Conservation (phyloP, 495 filamentous ascomycete species). For the Daldinia decipiens region DNA sequence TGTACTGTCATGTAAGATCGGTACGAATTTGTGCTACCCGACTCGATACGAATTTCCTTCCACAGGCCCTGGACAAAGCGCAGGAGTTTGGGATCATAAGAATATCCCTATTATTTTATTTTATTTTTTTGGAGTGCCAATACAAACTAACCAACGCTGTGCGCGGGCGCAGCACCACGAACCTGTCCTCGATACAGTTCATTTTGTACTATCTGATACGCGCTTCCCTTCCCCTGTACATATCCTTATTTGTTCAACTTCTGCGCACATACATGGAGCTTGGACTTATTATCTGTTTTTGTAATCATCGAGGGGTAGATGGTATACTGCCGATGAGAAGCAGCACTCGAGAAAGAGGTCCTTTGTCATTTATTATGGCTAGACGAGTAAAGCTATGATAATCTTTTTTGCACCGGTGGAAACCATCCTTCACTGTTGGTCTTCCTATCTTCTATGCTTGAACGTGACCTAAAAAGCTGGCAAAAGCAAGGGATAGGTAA, state of each 20-base stretch:
- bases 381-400: constrained; percentile 40
- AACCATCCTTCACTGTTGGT: too few species aligned
- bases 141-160: neutral
- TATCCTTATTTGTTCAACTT: constrained; percentile 32
- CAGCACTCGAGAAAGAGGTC: constrained; percentile 9
- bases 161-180: constrained; percentile 13
- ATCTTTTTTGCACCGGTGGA: neutral
- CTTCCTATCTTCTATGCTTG: too few species aligned
- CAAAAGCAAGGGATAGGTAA: too few species aligned
- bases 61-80: constrained; percentile 35
- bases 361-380: constrained; percentile 32
- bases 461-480: too few species aligned
- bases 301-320: constrained; percentile 29
- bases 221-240: constrained; percentile 29
- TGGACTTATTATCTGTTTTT: constrained; percentile 36
- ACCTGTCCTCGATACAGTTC: constrained; percentile 16
- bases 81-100: constrained; percentile 38
- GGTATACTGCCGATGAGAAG: constrained; percentile 25
- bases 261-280: constrained; percentile 37
- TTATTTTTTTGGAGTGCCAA: constrained; percentile 18
- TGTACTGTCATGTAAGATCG: constrained; percentile 65
- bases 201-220: constrained; percentile 28
- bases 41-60: constrained; percentile 43
- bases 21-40: neutral
- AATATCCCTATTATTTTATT: constrained; percentile 31